Conservation (phyloP, 768 basidiomycete genomes). For the Sutorius australiensis region DNA sequence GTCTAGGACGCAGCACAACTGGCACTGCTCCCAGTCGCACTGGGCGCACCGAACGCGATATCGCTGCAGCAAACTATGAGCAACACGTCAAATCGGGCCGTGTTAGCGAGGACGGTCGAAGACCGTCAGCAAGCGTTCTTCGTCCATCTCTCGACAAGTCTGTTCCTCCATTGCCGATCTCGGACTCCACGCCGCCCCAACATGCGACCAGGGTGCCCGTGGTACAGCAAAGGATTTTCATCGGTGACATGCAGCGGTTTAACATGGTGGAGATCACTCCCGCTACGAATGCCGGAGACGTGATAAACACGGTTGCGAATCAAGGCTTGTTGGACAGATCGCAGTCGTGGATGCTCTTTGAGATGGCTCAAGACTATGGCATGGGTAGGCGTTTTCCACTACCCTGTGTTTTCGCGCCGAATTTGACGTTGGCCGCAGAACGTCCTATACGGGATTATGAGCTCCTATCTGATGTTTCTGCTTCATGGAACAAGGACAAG, state of each 20-base stretch:
- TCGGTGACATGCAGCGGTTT: conserved; percentile 73
- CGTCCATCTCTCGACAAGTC: conserved; percentile 28
- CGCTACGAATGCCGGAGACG: conserved; percentile 67
- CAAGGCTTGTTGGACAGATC: conserved; percentile 63
- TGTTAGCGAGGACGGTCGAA: conserved; percentile 27
- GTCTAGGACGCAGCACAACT: conserved; percentile 38
- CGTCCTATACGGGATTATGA: conserved; percentile 89
- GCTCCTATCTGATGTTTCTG: conserved; percentile 69
- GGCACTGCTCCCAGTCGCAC: conserved; percentile 13
- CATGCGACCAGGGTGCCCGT: conserved; percentile 27
- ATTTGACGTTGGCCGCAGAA: conserved; percentile 46
- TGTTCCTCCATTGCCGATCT: conserved; percentile 36
- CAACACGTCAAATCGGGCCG: conserved; percentile 17
- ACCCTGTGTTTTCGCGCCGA: conserved; percentile 1
- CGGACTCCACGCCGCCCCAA: conserved; percentile 35
- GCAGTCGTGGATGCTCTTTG: conserved; percentile 87
- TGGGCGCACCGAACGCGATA: conserved; percentile 16
- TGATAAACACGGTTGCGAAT: conserved; percentile 59
- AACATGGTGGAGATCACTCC: conserved; percentile 68
- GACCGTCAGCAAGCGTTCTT: conserved; percentile 16
- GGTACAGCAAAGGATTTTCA: conserved; percentile 69
- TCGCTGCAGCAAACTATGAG: conserved; percentile 14
- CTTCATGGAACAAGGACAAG: conserved; percentile 86
- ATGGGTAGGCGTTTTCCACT: conserved; percentile 59
- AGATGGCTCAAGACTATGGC: conserved; percentile 87